Evolutionary conservation across 169 alveolate species (phyloP).

Genomic region (Plasmodium berghei): DNA sequence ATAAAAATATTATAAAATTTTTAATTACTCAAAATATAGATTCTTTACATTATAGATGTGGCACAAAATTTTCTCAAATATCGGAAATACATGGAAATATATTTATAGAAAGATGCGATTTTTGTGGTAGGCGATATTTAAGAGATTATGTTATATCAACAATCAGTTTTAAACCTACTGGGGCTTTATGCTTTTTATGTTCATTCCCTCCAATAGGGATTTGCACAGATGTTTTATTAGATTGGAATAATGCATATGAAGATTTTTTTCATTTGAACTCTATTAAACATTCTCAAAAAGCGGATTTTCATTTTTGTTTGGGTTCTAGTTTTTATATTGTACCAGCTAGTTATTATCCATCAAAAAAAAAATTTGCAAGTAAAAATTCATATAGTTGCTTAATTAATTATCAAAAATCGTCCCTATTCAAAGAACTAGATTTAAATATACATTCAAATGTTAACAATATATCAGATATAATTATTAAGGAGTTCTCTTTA

Average conservation of each 20-base stretch:
- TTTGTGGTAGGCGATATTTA: constrained; percentile 87
- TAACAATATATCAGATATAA: constrained; percentile 73
- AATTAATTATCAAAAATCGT: constrained; percentile 87
- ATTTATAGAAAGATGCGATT: constrained; percentile 86
- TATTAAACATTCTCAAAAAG: constrained; percentile 78
- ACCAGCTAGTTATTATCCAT: constrained; percentile 90
- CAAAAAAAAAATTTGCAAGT: constrained; percentile 80
- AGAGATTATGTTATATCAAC: constrained; percentile 88
- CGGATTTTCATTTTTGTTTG: constrained; percentile 86
- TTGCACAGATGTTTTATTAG: constrained; percentile 89
- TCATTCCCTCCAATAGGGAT: constrained; percentile 88
- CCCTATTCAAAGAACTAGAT: constrained; percentile 81
- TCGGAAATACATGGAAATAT: constrained; percentile 90
- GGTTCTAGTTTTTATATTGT: constrained; percentile 88
- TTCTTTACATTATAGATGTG: constrained; percentile 87
- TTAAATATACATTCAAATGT: constrained; percentile 85
- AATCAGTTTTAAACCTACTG: constrained; percentile 88
- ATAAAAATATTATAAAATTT: constrained; percentile 77
- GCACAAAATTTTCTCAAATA: constrained; percentile 81
- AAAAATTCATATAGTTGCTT: constrained; percentile 80
- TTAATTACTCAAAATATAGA: constrained; percentile 89
- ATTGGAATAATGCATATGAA: constrained; percentile 90
- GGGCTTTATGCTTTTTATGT: constrained; percentile 87
- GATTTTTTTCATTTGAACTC: constrained; percentile 81
- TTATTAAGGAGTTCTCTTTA: constrained; percentile 57